A percentile compares a stretch with the other conserved stretches of the same genome.
phyloP scores from a whole-genome alignment of 805 yeast species.

The Schwanniomyces polymorphus region DNA sequence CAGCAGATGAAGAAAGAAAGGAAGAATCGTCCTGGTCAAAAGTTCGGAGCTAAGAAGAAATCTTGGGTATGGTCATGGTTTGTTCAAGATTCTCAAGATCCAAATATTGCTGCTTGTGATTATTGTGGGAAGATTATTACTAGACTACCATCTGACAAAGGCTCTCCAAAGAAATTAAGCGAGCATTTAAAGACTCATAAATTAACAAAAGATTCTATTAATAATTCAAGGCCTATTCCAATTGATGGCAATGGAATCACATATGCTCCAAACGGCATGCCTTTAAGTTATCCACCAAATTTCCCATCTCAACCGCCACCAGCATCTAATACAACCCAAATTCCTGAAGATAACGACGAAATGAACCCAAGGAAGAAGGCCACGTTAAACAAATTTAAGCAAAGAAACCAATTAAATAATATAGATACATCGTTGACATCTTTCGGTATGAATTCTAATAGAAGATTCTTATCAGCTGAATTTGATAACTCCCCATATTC shows the following conservation, averaged over 20 bases:
- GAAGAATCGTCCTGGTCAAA: slow-evolving; percentile 52
- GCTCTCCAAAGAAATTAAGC: slow-evolving; percentile 57
- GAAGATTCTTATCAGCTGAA: slow-evolving; percentile 24
- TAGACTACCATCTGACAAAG: slow-evolving; percentile 53
- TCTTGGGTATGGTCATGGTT: slow-evolving; percentile 70
- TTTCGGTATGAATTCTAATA: slow-evolving; percentile 9
- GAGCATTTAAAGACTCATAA: slow-evolving; percentile 60
- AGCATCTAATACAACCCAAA: background rate
- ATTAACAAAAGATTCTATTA: slow-evolving; percentile 39
- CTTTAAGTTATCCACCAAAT: slow-evolving; percentile 15
- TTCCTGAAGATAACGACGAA: slow-evolving; percentile 5
- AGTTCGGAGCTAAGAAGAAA: slow-evolving; percentile 59
- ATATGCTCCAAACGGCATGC: slow-evolving; percentile 30
- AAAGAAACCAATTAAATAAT: slow-evolving; percentile 3
- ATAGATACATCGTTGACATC: slow-evolving; percentile 8
- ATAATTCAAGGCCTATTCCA: slow-evolving; percentile 38
- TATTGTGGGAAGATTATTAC: slow-evolving; percentile 50
- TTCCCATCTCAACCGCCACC: slow-evolving; percentile 7
- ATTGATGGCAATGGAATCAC: slow-evolving; percentile 39
- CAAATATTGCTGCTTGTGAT: slow-evolving; percentile 55
- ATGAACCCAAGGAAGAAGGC: slow-evolving; percentile 5
- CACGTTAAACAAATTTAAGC: slow-evolving; percentile 7
- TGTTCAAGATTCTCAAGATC: slow-evolving; percentile 47
- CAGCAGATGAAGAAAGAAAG: slow-evolving; percentile 25
- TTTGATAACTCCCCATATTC: slow-evolving; percentile 47